Evolutionary conservation across 2,329 filamentous ascomycete genomes (phyloP).

Genomic region (Fusarium devonianum): DNA sequence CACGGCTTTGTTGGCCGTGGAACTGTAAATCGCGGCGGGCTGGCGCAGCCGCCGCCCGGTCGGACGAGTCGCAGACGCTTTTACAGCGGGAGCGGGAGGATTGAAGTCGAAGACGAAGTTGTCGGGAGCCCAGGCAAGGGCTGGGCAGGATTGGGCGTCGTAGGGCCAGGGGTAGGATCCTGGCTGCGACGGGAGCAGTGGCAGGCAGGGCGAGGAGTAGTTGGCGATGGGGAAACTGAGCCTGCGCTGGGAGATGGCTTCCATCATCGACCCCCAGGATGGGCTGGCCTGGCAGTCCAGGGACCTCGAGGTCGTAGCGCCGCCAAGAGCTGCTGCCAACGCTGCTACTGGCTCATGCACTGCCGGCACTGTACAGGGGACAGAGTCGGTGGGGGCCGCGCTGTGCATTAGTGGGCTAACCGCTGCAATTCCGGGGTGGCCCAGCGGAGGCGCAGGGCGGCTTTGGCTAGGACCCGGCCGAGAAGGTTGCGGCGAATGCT

Average conservation of each 20-base stretch:
- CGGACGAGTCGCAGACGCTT: conserved; percentile 25
- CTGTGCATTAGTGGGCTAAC: conserved; percentile 37
- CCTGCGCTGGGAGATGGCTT: conserved; percentile 37
- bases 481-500: conserved; percentile 9
- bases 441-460: conserved; percentile 28
- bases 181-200: conserved; percentile 19
- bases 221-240: conserved; percentile 39
- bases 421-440: conserved; percentile 6
- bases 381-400: conserved; percentile 26
- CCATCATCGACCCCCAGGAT: conserved; percentile 34
- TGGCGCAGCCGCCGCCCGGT: conserved; percentile 39
- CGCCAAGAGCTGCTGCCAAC: conserved; percentile 1
- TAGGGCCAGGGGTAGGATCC: conserved; percentile 29
- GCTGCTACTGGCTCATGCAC: conserved; percentile 15
- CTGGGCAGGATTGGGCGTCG: conserved; percentile 25
- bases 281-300: conserved; percentile 9
- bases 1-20: conserved; percentile 22
- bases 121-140: conserved; percentile 34
- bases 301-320: conserved; percentile 10
- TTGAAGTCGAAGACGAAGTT: conserved; percentile 23
- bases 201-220: conserved; percentile 23
- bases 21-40: conserved; percentile 31
- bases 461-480: conserved; percentile 12
- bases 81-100: conserved; percentile 15
- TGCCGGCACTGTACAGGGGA: conserved; percentile 35